phyloP scores from a whole-genome alignment of 2,329 filamentous ascomycete species.

The Aspergillus floridensis region DNA sequence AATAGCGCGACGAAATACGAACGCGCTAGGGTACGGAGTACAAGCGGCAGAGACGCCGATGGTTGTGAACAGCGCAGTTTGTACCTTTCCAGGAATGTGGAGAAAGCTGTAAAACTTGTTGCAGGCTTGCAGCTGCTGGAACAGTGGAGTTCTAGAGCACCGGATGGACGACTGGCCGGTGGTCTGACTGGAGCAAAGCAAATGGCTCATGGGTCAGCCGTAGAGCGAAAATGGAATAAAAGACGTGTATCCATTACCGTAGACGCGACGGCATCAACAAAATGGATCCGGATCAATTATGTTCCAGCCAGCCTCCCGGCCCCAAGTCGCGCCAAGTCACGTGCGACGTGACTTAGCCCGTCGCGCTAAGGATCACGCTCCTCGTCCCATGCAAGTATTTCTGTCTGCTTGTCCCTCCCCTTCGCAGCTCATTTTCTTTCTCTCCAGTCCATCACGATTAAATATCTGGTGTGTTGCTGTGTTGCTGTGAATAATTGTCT shows the following conservation, averaged over 20 bases:
- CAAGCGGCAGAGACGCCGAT: not conserved
- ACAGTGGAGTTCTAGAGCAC: conserved; percentile 12
- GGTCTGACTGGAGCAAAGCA: conserved; percentile 15
- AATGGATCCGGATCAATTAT: conserved; percentile 7
- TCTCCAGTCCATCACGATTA: conserved; percentile 20
- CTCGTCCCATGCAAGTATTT: conserved; percentile 34
- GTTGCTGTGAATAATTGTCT: conserved; percentile 20
- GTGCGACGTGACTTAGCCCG: conserved; percentile 40
- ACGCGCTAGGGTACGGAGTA: not conserved
- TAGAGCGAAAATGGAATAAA: not conserved
- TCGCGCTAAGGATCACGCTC: conserved; percentile 39
- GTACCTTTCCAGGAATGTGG: not conserved
- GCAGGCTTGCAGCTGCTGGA: conserved; percentile 2
- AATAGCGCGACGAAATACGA: not conserved
- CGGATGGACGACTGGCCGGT: conserved; percentile 14
- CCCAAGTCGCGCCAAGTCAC: conserved; percentile 34
- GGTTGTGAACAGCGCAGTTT: not conserved
- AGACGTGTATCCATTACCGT: not conserved
- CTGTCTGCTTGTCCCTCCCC: conserved; percentile 25
- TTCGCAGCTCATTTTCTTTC: conserved; percentile 26
- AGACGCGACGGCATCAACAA: conserved; percentile 7
- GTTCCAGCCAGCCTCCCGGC: conserved; percentile 18
- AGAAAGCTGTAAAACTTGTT: not conserved
- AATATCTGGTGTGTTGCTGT: conserved; percentile 16
- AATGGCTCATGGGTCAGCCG: not conserved